These are phyloP conservation scores for Dactylellina parvicollis DNA, from an alignment of 2,329 filamentous ascomycete genomes.

Conservation along the genomic window DNA sequence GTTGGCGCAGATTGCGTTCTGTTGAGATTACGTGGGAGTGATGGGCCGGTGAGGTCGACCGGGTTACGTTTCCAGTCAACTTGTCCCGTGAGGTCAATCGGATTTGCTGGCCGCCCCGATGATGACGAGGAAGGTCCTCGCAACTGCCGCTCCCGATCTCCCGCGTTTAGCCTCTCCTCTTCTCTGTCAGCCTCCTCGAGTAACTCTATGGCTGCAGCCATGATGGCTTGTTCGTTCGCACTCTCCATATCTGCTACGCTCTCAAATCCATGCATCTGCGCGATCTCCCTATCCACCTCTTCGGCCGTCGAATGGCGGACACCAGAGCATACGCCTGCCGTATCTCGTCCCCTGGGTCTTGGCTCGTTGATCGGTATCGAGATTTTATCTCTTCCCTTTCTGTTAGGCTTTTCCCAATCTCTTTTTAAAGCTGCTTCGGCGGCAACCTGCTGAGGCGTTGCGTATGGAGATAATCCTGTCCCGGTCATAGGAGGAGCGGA, in stretches of 20 bases:
- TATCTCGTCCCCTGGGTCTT: slow-evolving; percentile 72
- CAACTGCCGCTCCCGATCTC: slow-evolving; percentile 15
- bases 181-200: slow-evolving; percentile 80
- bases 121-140: slow-evolving; percentile 9
- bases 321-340: slow-evolving; percentile 80
- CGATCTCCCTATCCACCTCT: slow-evolving; percentile 70
- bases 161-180: slow-evolving; percentile 59
- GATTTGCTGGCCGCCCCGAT: not conserved
- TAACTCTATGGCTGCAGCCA: slow-evolving; percentile 84
- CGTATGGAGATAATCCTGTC: slow-evolving; percentile 19
- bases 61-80: not conserved
- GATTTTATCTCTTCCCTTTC: not conserved
- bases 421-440: slow-evolving; percentile 48
- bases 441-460: slow-evolving; percentile 31
- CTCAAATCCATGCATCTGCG: slow-evolving; percentile 76
- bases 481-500: slow-evolving; percentile 6
- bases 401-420: slow-evolving; percentile 37
- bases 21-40: slow-evolving; percentile 1
- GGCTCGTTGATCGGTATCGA: slow-evolving; percentile 48
- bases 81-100: not conserved
- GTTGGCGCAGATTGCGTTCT: slow-evolving; percentile 43
- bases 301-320: slow-evolving; percentile 75
- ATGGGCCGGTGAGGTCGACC: not conserved
- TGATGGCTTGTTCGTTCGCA: slow-evolving; percentile 86
- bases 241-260: slow-evolving; percentile 88